Conservation (phyloP, 805 yeast genomes). For the Candida nonsorbophila region DNA sequence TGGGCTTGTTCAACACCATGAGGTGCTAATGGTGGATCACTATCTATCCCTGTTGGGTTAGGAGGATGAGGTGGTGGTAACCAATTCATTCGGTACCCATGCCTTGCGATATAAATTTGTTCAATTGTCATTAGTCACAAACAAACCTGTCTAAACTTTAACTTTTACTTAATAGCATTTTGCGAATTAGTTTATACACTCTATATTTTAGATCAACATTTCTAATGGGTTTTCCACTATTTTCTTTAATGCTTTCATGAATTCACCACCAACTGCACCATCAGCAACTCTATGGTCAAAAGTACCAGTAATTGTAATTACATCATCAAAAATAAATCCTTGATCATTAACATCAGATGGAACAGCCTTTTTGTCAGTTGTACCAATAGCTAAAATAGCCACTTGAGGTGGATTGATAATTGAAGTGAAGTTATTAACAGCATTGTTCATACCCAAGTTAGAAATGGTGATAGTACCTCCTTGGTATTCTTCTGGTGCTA, state of each 20-base stretch:
- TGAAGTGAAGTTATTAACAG: slow-evolving; percentile 89
- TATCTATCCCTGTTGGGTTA: slow-evolving; percentile 83
- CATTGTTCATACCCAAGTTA: slow-evolving; percentile 97
- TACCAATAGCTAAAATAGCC: slow-evolving; percentile 90
- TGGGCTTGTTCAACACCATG: slow-evolving; percentile 87
- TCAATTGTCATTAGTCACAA: slow-evolving; percentile 43
- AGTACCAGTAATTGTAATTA: slow-evolving; percentile 89
- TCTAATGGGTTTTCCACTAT: slow-evolving; percentile 95
- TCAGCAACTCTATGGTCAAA: slow-evolving; percentile 97
- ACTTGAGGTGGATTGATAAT: slow-evolving; percentile 98
- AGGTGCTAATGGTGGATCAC: slow-evolving; percentile 83
- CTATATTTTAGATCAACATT: slow-evolving; percentile 74
- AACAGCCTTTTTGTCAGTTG: slow-evolving; percentile 86
- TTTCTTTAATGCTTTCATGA: slow-evolving; percentile 86
- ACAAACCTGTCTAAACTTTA: no score
- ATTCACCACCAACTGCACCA: slow-evolving; percentile 98
- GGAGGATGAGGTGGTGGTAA: slow-evolving; percentile 64
- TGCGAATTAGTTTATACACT: no score
- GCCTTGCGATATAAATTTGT: slow-evolving; percentile 70
- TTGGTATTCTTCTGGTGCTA: slow-evolving; percentile 94
- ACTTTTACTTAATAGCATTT: no score
- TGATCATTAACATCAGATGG: slow-evolving; percentile 87
- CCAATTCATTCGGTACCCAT: slow-evolving; percentile 92
- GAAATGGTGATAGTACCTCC: slow-evolving; percentile 99
- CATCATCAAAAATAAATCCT: slow-evolving; percentile 90